A percentile compares a stretch with the other conserved stretches of the same genome.
Conservation (phyloP, 169 alveolate species). For the Sarcocystis neurona region DNA sequence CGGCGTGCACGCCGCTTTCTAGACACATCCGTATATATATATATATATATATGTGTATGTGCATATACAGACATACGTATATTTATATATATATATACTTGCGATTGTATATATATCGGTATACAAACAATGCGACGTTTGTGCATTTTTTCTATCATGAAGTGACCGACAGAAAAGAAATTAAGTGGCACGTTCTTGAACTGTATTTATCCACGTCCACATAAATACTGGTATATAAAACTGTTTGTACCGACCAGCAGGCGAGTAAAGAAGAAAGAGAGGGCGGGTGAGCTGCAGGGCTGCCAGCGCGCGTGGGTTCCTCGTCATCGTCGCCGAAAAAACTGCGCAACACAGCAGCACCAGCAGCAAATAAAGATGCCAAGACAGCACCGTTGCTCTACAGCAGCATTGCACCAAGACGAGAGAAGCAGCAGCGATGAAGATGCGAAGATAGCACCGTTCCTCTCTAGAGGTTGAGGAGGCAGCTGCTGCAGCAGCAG, state of each 20-base stretch:
- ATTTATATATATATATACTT: background rate
- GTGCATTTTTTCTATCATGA: too few species aligned
- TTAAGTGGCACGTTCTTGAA: too few species aligned
- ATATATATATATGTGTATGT: background rate
- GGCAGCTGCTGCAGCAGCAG: too few species aligned
- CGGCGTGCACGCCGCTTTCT: too few species aligned
- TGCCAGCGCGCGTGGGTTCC: conserved; percentile 47
- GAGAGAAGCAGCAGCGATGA: too few species aligned
- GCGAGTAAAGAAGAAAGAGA: conserved; percentile 50
- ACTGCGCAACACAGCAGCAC: conserved; percentile 15
- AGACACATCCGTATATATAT: background rate
- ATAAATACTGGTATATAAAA: background rate
- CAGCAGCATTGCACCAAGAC: too few species aligned
- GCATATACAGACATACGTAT: background rate
- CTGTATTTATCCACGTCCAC: background rate
- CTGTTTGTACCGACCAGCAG: conserved; percentile 31
- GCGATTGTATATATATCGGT: too few species aligned
- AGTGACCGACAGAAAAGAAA: too few species aligned
- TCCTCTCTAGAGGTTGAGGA: too few species aligned
- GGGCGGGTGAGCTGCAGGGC: conserved; percentile 57
- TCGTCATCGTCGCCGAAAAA: conserved; percentile 64
- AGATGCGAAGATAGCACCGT: too few species aligned
- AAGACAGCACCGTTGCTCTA: background rate
- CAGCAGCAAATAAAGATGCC: background rate
- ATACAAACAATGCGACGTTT: too few species aligned